Evolutionary conservation across 2,329 filamentous ascomycete genomes (phyloP).

Genomic region (Penicillium sp.): DNA sequence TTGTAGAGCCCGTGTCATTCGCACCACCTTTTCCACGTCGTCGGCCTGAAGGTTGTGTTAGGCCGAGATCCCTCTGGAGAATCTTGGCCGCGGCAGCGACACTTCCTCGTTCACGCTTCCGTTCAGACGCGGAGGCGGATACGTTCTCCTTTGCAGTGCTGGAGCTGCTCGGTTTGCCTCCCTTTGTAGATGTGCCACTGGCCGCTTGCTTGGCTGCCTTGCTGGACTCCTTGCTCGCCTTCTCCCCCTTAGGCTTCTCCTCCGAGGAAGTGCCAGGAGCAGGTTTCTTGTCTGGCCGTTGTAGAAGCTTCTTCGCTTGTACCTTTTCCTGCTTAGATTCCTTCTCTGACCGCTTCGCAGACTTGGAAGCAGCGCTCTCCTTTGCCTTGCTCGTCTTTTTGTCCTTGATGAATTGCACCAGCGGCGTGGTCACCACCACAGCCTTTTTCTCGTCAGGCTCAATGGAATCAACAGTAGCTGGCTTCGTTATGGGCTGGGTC

Average conservation of each 20-base stretch:
- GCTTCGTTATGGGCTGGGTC: slow-evolving; percentile 69
- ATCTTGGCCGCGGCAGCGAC: slow-evolving; percentile 58
- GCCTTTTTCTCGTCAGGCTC: slow-evolving; percentile 55
- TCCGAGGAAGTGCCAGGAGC: slow-evolving; percentile 30
- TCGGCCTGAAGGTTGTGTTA: slow-evolving; percentile 50
- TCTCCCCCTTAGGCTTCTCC: slow-evolving; percentile 53
- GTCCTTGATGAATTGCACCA: slow-evolving; percentile 87
- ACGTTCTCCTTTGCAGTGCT: slow-evolving; percentile 28
- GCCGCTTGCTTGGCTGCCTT: slow-evolving; percentile 52
- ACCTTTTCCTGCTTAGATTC: slow-evolving; percentile 44
- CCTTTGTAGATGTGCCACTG: slow-evolving; percentile 31
- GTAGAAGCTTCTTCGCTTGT: slow-evolving; percentile 46
- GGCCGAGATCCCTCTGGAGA: slow-evolving; percentile 63
- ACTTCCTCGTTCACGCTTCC: slow-evolving; percentile 57
- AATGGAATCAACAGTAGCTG: slow-evolving; percentile 51
- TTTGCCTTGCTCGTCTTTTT: slow-evolving; percentile 82
- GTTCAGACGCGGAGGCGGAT: slow-evolving; percentile 40
- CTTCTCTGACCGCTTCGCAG: slow-evolving; percentile 38
- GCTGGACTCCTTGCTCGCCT: slow-evolving; percentile 62
- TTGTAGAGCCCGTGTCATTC: slow-evolving; percentile 27
- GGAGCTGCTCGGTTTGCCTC: slow-evolving; percentile 36
- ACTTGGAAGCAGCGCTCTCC: slow-evolving; percentile 52
- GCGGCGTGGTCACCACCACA: slow-evolving; percentile 76
- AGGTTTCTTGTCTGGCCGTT: slow-evolving; percentile 39
- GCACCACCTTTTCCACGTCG: slow-evolving; percentile 37